Evolutionary conservation across 1,284 basidiomycete genomes (phyloP), one percentile per base, ranked within the genome.

Genomic region (Pseudozyma tsukubaensis): DNA sequence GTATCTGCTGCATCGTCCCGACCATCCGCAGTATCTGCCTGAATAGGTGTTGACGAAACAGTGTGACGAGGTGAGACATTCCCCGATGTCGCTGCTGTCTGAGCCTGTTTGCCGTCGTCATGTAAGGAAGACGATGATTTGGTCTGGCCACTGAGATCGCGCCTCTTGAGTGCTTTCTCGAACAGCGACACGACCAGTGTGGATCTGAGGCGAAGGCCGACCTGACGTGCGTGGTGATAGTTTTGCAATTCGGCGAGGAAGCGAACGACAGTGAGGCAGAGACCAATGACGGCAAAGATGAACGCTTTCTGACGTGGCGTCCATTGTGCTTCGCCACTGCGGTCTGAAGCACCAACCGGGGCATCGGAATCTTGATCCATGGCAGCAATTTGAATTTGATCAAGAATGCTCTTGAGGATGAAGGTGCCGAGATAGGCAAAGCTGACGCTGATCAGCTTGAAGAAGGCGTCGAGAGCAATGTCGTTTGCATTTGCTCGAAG

Each of bases 221-320:
- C 79, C 14, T 83, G 75, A 1, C 84, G 64, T 9, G 83, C 84
- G n/a, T 78, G 72, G 54, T 84, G 83, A 42, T 60, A 84, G 61
- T 84, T 77, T 19, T 72, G 72, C 8, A 80, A 58, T 48, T 80
- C 76, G 35, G 76, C 67, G 1, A 76, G 40, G 50, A 78, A 80
- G 13, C 72, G 71, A 11, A 78, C 52, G 16, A 74, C 57, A 16
- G 75, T 78, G 12, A 77, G 45, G 24, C 67, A 51, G 14, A 80
- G 62, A 18, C 68, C 64, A 40, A 68, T 56, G 56, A 70, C 50
- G 2, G 79, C 77, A 47, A 66, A 74, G 4, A 72, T 59, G 43
- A 79, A 74, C 3, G 79, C 79, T 34, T 58, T 68, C 19, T 68
- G 68, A 6, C 78, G 61, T 5, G 75, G 77, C 9, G 65, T 61